These are phyloP conservation scores for Cucurbitaria berberidis DNA, from an alignment of 2,329 filamentous ascomycete species.

Conservation along the genomic window DNA sequence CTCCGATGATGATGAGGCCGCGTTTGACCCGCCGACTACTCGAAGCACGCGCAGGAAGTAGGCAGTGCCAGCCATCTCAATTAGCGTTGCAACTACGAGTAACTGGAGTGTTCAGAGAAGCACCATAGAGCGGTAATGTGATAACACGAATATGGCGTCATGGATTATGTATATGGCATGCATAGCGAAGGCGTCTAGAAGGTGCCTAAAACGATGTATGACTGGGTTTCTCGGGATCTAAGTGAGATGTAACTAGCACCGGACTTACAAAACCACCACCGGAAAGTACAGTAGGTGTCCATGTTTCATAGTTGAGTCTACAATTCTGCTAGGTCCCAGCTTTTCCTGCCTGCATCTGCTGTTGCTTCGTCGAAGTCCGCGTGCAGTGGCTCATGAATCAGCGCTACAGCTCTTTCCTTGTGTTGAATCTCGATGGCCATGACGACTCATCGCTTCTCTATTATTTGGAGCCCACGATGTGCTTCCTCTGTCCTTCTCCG, in stretches of 20 bases:
- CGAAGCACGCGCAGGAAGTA: conserved; percentile 37
- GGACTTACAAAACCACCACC: no score
- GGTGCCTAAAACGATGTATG: not conserved
- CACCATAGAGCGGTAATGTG: not conserved
- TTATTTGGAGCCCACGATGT: conserved; percentile 13
- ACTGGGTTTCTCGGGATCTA: not conserved
- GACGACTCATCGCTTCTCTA: conserved; percentile 5
- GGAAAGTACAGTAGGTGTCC: not conserved
- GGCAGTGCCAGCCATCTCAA: not conserved
- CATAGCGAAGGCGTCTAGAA: conserved; percentile 37
- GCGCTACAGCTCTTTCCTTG: conserved; percentile 5
- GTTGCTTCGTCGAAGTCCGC: not conserved
- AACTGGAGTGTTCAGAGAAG: not conserved
- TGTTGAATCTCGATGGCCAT: conserved; percentile 1
- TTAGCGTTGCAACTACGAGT: not conserved
- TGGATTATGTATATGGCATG: conserved; percentile 1
- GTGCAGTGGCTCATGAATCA: not conserved
- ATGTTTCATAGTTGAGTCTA: not conserved
- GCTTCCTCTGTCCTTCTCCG: conserved; percentile 19
- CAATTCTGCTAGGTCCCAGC: not conserved
- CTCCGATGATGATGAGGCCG: conserved; percentile 48
- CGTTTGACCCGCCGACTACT: conserved; percentile 45
- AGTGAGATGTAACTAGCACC: not conserved
- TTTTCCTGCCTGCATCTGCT: not conserved
- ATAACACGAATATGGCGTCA: not conserved